Conservation (phyloP, 768 basidiomycete species). For the Boletales sp. region DNA sequence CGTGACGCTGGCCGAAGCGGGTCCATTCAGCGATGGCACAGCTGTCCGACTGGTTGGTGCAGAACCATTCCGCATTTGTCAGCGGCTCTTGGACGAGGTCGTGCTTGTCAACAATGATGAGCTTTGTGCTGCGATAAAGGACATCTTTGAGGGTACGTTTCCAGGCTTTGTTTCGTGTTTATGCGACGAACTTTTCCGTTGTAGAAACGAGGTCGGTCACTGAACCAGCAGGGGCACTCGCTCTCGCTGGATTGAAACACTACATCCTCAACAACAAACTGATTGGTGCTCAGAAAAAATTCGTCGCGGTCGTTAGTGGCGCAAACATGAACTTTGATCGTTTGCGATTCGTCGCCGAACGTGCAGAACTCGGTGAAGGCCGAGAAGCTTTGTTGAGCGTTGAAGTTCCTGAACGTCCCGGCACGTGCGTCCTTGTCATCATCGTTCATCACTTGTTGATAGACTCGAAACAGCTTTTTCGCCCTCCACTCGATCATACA, state of each 20-base stretch:
- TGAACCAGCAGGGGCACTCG: slow-evolving; percentile 93
- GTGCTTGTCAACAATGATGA: slow-evolving; percentile 92
- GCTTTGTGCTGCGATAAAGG: slow-evolving; percentile 97
- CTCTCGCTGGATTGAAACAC: slow-evolving; percentile 87
- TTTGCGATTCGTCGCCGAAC: slow-evolving; percentile 95
- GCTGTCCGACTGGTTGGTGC: slow-evolving; percentile 94
- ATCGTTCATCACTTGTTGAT: neutral
- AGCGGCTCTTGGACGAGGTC: slow-evolving; percentile 76
- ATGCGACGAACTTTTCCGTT: neutral
- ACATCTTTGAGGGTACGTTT: slow-evolving; percentile 88
- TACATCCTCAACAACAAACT: slow-evolving; percentile 81
- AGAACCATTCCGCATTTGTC: slow-evolving; percentile 92
- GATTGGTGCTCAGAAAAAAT: slow-evolving; percentile 77
- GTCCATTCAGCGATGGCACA: slow-evolving; percentile 96
- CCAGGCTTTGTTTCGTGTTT: neutral
- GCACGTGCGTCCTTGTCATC: slow-evolving; percentile 54
- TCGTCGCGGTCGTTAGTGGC: slow-evolving; percentile 90
- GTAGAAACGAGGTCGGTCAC: slow-evolving; percentile 90
- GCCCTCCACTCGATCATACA: slow-evolving; percentile 83
- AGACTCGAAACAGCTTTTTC: slow-evolving; percentile 60
- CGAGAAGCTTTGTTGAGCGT: slow-evolving; percentile 90
- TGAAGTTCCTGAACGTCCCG: slow-evolving; percentile 90
- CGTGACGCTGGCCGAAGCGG: slow-evolving; percentile 83
- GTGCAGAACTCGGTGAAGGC: slow-evolving; percentile 95
- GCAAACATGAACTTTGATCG: slow-evolving; percentile 99